Evolutionary conservation across 495 filamentous ascomycete species (phyloP).

Genomic region (Hypoxylon cercidicola): DNA sequence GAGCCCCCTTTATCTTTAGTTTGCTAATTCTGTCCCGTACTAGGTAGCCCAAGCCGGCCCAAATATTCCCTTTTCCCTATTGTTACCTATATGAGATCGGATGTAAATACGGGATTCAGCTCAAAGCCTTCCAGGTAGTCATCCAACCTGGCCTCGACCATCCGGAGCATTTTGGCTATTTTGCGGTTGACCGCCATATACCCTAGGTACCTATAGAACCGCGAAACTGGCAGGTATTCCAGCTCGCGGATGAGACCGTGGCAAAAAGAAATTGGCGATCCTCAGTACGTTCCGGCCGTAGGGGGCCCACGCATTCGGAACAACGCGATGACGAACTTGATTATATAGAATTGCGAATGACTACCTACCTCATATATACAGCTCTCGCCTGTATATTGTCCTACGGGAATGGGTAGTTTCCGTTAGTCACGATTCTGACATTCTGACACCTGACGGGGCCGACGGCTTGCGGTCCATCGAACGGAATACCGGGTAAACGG

Average conservation of each 20-base stretch:
- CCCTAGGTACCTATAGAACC: background rate
- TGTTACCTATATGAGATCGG: too few species aligned
- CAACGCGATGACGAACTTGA: conserved; percentile 33
- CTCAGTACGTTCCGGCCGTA: conserved; percentile 11
- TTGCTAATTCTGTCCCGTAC: too few species aligned
- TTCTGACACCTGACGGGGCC: conserved; percentile 17
- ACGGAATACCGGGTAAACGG: conserved; percentile 41
- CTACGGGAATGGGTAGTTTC: conserved; percentile 33
- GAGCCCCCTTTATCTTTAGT: too few species aligned
- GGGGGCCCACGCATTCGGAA: conserved; percentile 31
- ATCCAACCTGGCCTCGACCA: conserved; percentile 4
- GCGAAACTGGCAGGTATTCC: conserved; percentile 13
- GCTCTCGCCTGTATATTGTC: conserved; percentile 24
- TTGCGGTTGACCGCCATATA: background rate
- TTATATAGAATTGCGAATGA: conserved; percentile 28
- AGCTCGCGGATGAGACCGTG: background rate
- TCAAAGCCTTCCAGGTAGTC: conserved; percentile 4
- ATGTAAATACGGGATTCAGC: background rate
- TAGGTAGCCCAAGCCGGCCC: too few species aligned
- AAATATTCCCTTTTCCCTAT: background rate
- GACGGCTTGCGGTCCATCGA: conserved; percentile 27
- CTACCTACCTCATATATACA: conserved; percentile 14
- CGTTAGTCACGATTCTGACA: conserved; percentile 31
- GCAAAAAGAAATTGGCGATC: background rate
- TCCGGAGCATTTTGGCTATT: conserved; percentile 19